Base-by-base conservation (phyloP, 140 eudicot species). In the Stevia rebaudiana region DNA sequence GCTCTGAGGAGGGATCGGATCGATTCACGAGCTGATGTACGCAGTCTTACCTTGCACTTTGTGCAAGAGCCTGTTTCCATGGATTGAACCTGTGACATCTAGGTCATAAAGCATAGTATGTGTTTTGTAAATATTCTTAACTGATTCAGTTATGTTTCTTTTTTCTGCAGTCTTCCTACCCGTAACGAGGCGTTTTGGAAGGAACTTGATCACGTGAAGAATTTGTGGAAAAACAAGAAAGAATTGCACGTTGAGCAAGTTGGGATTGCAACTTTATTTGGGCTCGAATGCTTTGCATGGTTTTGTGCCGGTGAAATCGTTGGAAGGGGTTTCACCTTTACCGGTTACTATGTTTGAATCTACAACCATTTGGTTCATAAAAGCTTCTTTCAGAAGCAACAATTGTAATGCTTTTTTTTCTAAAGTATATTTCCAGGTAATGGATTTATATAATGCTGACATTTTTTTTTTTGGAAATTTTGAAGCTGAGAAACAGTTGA, bases 401-500 rank as follows among this genome's bases (percentile, higher is more conserved):
- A 51, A 31, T 28, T 62, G 19, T 8, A 60, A 60, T 69, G 61
- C 51, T 22, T 49, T 69, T 67, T 6, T 11, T 17, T 4, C 5
- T 8, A 18, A 10, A 15, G 3, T 37, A 47, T 60, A 60, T 68
- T 42, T 24, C 5, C 37, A 33, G 58, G 11, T 31, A 6, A 18
- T 42, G 39, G 42, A 40, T 51, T 39, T 61, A 24, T 69, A 58
- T 69, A 44, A 58, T 58, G 37, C 21, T 46, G 60, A 35, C 69
- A 47, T n/a, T n/a, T n/a, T 48, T 63, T 5, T 61, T 56, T 60
- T 61, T 39, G 49, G 67, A 65, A 73, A 53, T 73, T 73, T 73
- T 73, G 78, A 54, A 56, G 70, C 70, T 62, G 76, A 71, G 76
- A 61, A 63, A 37, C 71, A 72, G 51, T 72, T 72, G 66, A 37